Evolutionary conservation across 805 yeast genomes (phyloP), one percentile per base, ranked within the genome.

Genomic region (Kluyveromyces nonfermentans): DNA sequence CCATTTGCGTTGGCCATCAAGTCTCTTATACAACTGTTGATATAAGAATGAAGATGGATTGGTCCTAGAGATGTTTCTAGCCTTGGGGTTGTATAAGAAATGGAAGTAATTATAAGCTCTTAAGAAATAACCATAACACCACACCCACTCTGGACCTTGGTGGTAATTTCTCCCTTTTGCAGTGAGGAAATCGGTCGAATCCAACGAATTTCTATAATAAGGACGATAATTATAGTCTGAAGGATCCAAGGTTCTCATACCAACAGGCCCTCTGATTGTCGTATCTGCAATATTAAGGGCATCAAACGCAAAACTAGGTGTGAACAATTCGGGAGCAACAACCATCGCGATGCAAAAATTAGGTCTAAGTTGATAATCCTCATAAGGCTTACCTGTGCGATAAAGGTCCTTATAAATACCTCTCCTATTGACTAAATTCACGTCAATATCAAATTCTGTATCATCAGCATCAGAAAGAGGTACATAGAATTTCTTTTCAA

Each of bases 71-170:
- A 55, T 55, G 46, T 60, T 56, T 43, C 63, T 54, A 49, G 72
- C 65, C 12, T 57, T 54, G 1, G 67, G 64, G 30, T 65, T 65
- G 5, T 64, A 57, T 3, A 56, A 45, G 38, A 70, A 62, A 52
- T 80, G 78, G 57, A 82, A 77, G 37, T 67, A 61, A 33, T 76
- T 67, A 54, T 71, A 79, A 0, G 97, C 95, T 50, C 97, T 75
- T 51, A 93, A 65, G 59, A 87, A 90, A 62, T 78, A 88, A 2
- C 98, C 98, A 20, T 74, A 72, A 46, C 80, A 75, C 97, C 97
- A 90, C 30, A 85, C 84, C 98, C 98, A 90, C 60, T 93, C 98
- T 2, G 98, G 98, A 1, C 98, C 98, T 66, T 90, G 97, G 63
- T 90, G 98, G 62, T 90, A 90, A 65, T 93, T 93, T 55, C 97